Base-by-base conservation (phyloP, 148 eudicot species). In the Chenopodium formosanum region DNA sequence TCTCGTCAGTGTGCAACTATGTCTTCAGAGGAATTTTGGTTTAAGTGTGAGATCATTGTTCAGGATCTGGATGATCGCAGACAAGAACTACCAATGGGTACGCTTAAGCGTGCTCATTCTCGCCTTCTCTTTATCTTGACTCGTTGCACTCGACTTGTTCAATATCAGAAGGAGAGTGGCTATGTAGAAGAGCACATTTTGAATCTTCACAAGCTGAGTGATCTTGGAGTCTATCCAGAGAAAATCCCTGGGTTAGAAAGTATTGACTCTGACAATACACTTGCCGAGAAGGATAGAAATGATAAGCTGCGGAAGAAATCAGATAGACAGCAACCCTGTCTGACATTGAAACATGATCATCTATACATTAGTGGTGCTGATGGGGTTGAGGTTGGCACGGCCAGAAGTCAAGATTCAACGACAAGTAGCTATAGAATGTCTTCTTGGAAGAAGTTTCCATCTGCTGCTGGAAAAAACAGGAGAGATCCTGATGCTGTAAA, bases 391-490 rank as follows among this genome's bases (percentile, higher is more conserved):
- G 92, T 89, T 82, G 91, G 85, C 83, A 88, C 92, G 47, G 95
- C 93, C 25, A 94, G 85, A 83, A 91, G 94, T 87, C 85, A 75
- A 66, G 91, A 91, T 88, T 94, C 97, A 64, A 85, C 93, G 79
- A 62, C 92, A 66, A 86, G 95, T 73, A 89, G 92, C 82, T 89
- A 79, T 85, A 94, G 82, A 84, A 94, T 97, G 98, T 90, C 99
- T 34, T 97, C 99, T 22, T 97, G 97, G 95, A 97, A 92, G 84
- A 97, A 91, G 78, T 91, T 97, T 81, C 99, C 99, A 25, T 89
- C 91, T 83, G 84, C 90, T 79, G 90, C 93, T 78, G 92, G 82
- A 67, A 92, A 90, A 70, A 88, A 84, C 32, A 91, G 86, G 84
- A 90, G 67, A 87, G 89, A 83, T 68, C 80, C 83, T 70, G 89